Conservation (phyloP, 192 early-diverging fungal species). For the Podila verticillata region DNA sequence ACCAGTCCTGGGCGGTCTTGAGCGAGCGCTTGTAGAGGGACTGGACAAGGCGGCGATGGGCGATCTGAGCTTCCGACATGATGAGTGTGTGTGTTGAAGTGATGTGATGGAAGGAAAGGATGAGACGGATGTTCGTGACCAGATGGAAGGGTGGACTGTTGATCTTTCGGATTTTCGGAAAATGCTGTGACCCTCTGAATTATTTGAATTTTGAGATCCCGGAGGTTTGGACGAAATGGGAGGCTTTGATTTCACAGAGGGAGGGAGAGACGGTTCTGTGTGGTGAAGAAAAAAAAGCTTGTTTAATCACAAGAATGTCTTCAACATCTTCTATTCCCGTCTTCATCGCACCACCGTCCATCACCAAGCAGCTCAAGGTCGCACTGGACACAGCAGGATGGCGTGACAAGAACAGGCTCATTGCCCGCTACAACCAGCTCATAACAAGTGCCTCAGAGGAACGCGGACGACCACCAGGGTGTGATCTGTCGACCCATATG, state of each 20-base stretch:
- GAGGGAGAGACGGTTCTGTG: no score
- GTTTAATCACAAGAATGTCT: slow-evolving; percentile 3
- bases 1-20: slow-evolving; percentile 88
- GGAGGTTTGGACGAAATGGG: no score
- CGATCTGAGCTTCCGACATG: slow-evolving; percentile 60
- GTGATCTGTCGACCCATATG: slow-evolving; percentile 24
- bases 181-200: no score
- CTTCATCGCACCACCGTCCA: slow-evolving; percentile 20
- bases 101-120: slow-evolving; percentile 2
- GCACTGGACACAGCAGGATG: slow-evolving; percentile 29
- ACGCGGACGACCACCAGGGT: slow-evolving; percentile 5
- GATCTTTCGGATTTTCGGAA: slow-evolving; percentile 9
- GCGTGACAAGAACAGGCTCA: slow-evolving; percentile 43
- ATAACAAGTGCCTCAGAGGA: background rate
- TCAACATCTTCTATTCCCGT: slow-evolving; percentile 14
- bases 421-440: slow-evolving; percentile 22
- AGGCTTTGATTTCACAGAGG: no score
- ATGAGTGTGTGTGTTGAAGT: slow-evolving; percentile 4
- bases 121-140: background rate
- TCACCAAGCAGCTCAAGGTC: slow-evolving; percentile 41
- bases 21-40: slow-evolving; percentile 89
- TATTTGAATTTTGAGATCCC: no score
- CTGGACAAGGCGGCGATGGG: slow-evolving; percentile 77
- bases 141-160: background rate
- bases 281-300: no score